Evolutionary conservation across 495 filamentous ascomycete species (phyloP).

Genomic region (Pseudotulostoma volvatum): DNA sequence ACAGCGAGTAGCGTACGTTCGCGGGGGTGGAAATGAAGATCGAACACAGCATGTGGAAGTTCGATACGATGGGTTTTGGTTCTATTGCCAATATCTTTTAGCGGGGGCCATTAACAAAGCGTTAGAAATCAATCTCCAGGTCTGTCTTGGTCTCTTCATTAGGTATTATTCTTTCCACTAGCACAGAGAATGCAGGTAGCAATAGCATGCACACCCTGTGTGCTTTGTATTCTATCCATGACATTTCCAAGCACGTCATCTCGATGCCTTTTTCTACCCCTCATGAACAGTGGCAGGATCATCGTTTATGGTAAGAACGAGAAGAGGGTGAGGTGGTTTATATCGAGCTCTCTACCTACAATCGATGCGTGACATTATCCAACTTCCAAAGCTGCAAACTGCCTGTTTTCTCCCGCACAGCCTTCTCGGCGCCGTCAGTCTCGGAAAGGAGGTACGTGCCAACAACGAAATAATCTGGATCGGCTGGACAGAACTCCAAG

Average conservation of each 20-base stretch:
- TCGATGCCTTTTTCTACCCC: too few species aligned
- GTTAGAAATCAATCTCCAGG: too few species aligned
- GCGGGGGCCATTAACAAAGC: too few species aligned
- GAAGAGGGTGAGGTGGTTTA: neutral
- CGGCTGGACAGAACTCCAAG: constrained; percentile 56
- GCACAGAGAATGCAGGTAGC: too few species aligned
- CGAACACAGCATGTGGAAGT: constrained; percentile 58
- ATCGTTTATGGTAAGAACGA: neutral
- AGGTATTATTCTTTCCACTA: too few species aligned
- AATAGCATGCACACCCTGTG: too few species aligned
- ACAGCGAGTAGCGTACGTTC: constrained; percentile 41
- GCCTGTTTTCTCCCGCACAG: constrained; percentile 47
- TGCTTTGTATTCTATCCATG: too few species aligned
- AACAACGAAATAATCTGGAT: constrained; percentile 54
- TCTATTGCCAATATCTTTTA: constrained; percentile 8
- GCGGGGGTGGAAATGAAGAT: constrained; percentile 63
- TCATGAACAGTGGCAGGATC: too few species aligned
- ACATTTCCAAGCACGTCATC: too few species aligned
- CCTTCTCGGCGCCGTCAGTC: constrained; percentile 13
- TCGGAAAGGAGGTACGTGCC: constrained; percentile 73
- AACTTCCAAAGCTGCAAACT: constrained; percentile 52
- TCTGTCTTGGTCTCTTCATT: too few species aligned
- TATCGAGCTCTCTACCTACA: constrained; percentile 45
- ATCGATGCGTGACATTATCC: constrained; percentile 17
- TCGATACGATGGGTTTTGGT: constrained; percentile 28